phyloP scores from a whole-genome alignment of 2,329 filamentous ascomycete genomes.

The Colletotrichum tofieldiae region DNA sequence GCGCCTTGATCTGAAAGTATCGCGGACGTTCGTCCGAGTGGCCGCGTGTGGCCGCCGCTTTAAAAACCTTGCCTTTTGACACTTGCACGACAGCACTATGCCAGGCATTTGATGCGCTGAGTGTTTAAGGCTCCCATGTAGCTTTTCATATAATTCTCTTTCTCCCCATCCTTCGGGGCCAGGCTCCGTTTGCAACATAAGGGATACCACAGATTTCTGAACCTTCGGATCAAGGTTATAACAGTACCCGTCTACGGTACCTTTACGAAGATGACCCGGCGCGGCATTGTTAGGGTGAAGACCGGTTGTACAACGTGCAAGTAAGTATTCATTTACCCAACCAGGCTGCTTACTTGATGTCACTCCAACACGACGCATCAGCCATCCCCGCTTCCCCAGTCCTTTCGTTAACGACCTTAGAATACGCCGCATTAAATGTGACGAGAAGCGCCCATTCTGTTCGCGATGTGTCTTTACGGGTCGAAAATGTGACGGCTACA shows the following conservation, averaged over 20 bases:
- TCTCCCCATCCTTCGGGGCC: not conserved
- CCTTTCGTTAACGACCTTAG: not conserved
- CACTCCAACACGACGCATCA: not conserved
- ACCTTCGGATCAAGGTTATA: not conserved
- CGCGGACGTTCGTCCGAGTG: not conserved
- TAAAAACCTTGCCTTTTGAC: not conserved
- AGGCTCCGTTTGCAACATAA: not conserved
- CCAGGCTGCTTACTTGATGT: not conserved
- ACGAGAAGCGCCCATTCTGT: conserved; percentile 43
- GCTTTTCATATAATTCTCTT: not conserved
- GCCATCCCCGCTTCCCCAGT: not conserved
- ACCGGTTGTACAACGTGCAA: conserved; percentile 45
- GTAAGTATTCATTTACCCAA: conserved; percentile 12
- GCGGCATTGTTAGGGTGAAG: conserved; percentile 33
- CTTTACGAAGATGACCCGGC: conserved; percentile 11
- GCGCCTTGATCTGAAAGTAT: not conserved
- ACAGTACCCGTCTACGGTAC: not conserved
- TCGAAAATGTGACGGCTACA: conserved; percentile 42
- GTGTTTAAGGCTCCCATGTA: not conserved
- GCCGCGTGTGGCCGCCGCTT: not conserved
- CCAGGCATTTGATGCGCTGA: not conserved
- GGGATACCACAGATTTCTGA: too few species aligned
- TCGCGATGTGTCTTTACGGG: conserved; percentile 41
- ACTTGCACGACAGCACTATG: not conserved
- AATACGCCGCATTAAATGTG: conserved; percentile 42